phyloP scores from a whole-genome alignment of 2,329 filamentous ascomycete species.

The Pseudogymnoascus sp. region DNA sequence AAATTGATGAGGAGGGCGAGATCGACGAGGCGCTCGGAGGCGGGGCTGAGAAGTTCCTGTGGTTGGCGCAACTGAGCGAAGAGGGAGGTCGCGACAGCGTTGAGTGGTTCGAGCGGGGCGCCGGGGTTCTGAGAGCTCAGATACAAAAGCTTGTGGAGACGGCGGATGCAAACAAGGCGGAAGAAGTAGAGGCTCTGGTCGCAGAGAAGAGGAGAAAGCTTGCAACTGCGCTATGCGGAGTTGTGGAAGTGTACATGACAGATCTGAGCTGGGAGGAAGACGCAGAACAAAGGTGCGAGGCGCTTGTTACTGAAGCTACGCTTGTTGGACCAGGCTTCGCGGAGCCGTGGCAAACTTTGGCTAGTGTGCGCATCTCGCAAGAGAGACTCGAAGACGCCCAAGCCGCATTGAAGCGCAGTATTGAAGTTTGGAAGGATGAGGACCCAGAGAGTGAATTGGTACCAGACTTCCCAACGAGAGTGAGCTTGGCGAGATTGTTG shows the following conservation, averaged over 20 bases:
- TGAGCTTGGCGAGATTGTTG: conserved; percentile 74
- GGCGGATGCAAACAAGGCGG: conserved; percentile 28
- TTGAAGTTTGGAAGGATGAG: conserved; percentile 76
- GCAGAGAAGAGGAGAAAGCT: conserved; percentile 74
- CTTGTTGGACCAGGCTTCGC: conserved; percentile 71
- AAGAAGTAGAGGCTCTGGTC: conserved; percentile 33
- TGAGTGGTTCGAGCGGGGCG: conserved; percentile 61
- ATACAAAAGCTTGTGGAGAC: conserved; percentile 55
- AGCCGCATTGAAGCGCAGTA: conserved; percentile 67
- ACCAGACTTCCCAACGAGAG: conserved; percentile 78
- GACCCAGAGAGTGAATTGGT: conserved; percentile 62
- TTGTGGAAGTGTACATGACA: conserved; percentile 98
- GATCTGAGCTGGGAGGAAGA: conserved; percentile 90
- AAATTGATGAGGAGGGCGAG: conserved; percentile 67
- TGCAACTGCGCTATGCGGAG: conserved; percentile 84
- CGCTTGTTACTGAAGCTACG: conserved; percentile 82
- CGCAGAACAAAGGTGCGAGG: conserved; percentile 81
- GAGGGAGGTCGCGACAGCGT: conserved; percentile 60
- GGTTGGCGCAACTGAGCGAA: conserved; percentile 81
- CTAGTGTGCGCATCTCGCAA: conserved; percentile 90
- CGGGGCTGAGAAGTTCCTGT: conserved; percentile 88
- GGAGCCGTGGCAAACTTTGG: conserved; percentile 91
- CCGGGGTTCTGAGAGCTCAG: conserved; percentile 61
- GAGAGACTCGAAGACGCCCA: conserved; percentile 68
- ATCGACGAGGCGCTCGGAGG: conserved; percentile 65